Conservation (phyloP, 2,329 filamentous ascomycete species). For the Ophiosphaerella narmari region DNA sequence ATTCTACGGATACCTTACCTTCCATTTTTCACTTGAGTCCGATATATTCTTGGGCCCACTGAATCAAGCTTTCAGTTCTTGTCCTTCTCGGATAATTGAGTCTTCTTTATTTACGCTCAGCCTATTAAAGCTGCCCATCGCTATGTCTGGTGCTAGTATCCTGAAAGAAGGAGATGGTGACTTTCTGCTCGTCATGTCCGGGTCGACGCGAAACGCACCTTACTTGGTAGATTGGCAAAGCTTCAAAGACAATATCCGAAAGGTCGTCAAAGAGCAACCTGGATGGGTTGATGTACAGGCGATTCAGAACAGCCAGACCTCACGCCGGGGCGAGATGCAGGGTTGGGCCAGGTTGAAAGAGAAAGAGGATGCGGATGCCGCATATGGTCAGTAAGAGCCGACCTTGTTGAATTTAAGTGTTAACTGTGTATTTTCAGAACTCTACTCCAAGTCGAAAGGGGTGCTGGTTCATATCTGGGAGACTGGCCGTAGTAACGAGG, state of each 20-base stretch:
- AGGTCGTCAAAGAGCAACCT: conserved; percentile 40
- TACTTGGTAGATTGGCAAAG: conserved; percentile 41
- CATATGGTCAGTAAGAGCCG: conserved; percentile 27
- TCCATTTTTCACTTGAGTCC: too few species aligned
- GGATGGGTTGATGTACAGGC: conserved; percentile 43
- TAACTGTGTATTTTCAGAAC: conserved; percentile 12
- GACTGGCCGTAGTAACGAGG: conserved; percentile 31
- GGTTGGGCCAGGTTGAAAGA: conserved; percentile 44
- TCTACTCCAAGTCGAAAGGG: conserved; percentile 25
- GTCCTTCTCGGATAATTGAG: neutral
- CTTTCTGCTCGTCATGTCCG: conserved; percentile 38
- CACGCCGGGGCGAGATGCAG: conserved; percentile 36
- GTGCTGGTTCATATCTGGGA: conserved; percentile 41
- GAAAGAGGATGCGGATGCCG: conserved; percentile 40
- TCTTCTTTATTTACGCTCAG: neutral
- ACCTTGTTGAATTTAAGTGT: conserved; percentile 5
- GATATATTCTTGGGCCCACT: too few species aligned
- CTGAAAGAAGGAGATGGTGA: conserved; percentile 30
- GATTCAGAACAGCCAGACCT: conserved; percentile 17
- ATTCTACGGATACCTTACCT: too few species aligned
- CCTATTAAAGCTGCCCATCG: neutral
- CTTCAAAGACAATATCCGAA: conserved; percentile 46
- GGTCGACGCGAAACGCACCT: conserved; percentile 27
- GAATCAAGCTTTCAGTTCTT: too few species aligned
- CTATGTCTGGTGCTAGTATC: conserved; percentile 16